Conservation (phyloP, 2,329 filamentous ascomycete genomes). For the Paraphoma chrysanthemicola region DNA sequence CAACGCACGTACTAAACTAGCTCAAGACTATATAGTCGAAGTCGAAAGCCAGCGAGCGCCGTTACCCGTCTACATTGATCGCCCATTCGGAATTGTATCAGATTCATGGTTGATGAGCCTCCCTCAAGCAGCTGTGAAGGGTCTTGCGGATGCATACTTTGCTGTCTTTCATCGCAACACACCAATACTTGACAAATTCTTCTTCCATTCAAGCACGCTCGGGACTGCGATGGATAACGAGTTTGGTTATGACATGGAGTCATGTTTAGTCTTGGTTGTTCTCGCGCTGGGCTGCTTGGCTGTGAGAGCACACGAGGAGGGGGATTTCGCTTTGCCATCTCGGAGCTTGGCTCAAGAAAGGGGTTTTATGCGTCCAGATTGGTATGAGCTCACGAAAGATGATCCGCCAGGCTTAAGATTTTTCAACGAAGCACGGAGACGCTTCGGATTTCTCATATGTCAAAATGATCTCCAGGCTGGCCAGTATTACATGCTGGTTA, state of each 20-base stretch:
- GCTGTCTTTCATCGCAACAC: slow-evolving; percentile 62
- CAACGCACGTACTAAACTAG: slow-evolving; percentile 45
- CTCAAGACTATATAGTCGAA: slow-evolving; percentile 58
- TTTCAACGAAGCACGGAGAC: slow-evolving; percentile 61
- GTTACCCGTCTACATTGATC: slow-evolving; percentile 49
- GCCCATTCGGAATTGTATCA: slow-evolving; percentile 43
- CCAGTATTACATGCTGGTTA: slow-evolving; percentile 61
- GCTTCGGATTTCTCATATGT: slow-evolving; percentile 59
- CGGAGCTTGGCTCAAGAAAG: slow-evolving; percentile 14
- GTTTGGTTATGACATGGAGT: slow-evolving; percentile 61
- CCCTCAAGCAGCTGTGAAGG: slow-evolving; percentile 57
- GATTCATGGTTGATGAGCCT: slow-evolving; percentile 56
- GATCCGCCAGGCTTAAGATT: slow-evolving; percentile 58
- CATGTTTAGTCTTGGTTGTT: slow-evolving; percentile 59
- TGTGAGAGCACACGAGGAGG: slow-evolving; percentile 58
- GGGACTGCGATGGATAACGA: slow-evolving; percentile 57
- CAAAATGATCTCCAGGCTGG: slow-evolving; percentile 59
- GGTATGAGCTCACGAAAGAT: slow-evolving; percentile 44
- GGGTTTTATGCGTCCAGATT: slow-evolving; percentile 40
- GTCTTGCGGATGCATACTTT: slow-evolving; percentile 62
- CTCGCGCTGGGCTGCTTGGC: slow-evolving; percentile 61
- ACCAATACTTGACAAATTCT: slow-evolving; percentile 60
- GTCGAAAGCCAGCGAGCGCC: slow-evolving; percentile 56
- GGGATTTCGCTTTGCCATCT: slow-evolving; percentile 54
- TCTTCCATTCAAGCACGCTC: slow-evolving; percentile 60